Evolutionary conservation across 345 rosid genomes (phyloP), one percentile per base, ranked within the genome.

Genomic region (Ricinus communis): DNA sequence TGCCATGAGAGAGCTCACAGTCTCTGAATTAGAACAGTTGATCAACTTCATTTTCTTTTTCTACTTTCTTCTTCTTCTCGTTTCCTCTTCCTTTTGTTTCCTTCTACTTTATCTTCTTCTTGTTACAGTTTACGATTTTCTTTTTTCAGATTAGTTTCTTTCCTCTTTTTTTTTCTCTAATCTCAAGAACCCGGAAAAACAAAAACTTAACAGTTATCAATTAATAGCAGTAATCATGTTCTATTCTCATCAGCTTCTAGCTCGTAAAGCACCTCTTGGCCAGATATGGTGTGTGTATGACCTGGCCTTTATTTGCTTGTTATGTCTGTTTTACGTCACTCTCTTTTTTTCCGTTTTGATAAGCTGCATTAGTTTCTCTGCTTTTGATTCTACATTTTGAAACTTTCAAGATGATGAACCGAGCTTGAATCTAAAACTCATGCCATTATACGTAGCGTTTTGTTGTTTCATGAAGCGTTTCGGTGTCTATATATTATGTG

Each of bases 191-290:
- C 43, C 9, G 5, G 9, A 38, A 38, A 9, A 38, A 38, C 4
- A 38, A 24, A 52, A 66, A 51, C n/a, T 18, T 38, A 9, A 1
- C 1, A 18, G 68, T 15, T 16, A 45, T 41, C 22, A 53, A 81
- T 4, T 43, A 4, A 43, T 33, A 33, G 38, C 6, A 33, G 5
- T 1, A 4, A 9, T 46, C 62, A 94, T 94, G 98, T 94, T 94
- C 80, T 94, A 86, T 85, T 91, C 98, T 10, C 94, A 90, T 75
- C 93, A 94, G 78, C 95, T 94, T 36, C 88, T 94, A 40, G 98
- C 97, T 80, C 90, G 96, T n/a, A 94, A 94, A 80, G 95, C 93
- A 56, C 91, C 97, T n/a, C 85, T 94, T 13, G 96, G 98, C 40
- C 96, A 94, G 84, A 91, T 94, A 72, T 91, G 98, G 98, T 93